phyloP scores from a whole-genome alignment of 495 filamentous ascomycete species.

The Aspergillus nanangensis region DNA sequence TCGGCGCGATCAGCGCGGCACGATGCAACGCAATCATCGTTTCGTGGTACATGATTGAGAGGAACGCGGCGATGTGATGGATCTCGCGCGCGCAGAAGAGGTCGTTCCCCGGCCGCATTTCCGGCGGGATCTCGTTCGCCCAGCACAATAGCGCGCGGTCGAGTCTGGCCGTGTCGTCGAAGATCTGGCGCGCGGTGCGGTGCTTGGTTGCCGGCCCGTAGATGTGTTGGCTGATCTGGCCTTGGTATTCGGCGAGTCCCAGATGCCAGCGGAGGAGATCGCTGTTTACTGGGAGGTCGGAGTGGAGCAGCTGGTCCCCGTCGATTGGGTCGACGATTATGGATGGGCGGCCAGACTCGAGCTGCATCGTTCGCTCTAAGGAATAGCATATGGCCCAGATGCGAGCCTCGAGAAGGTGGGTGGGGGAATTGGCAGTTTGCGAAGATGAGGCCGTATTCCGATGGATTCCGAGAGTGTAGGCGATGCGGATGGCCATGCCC shows the following conservation, averaged over 20 bases:
- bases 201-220: constrained; percentile 3
- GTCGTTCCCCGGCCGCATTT: constrained; percentile 10
- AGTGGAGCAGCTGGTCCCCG: background rate
- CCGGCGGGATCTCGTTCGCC: constrained; percentile 6
- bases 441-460: background rate
- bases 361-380: constrained; percentile 11
- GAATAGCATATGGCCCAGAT: constrained; percentile 12
- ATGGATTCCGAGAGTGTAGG: constrained; percentile 11
- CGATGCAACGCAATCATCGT: constrained; percentile 11
- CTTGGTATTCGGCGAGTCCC: constrained; percentile 8
- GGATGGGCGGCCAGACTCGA: constrained; percentile 8
- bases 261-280: constrained; percentile 10
- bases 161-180: constrained; percentile 8
- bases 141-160: constrained; percentile 3
- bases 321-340: background rate
- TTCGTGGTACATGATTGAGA: constrained; percentile 11
- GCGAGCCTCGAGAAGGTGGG: background rate
- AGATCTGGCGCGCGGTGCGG: constrained; percentile 8
- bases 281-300: background rate
- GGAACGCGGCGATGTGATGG: constrained; percentile 6
- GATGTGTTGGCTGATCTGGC: constrained; percentile 11
- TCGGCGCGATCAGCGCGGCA: constrained; percentile 12
- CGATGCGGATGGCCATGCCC: constrained; percentile 10
- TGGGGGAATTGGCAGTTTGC: background rate
- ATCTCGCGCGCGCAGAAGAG: constrained; percentile 3